Conservation (phyloP, 495 filamentous ascomycete species). For the Sordaria brevicollis region DNA sequence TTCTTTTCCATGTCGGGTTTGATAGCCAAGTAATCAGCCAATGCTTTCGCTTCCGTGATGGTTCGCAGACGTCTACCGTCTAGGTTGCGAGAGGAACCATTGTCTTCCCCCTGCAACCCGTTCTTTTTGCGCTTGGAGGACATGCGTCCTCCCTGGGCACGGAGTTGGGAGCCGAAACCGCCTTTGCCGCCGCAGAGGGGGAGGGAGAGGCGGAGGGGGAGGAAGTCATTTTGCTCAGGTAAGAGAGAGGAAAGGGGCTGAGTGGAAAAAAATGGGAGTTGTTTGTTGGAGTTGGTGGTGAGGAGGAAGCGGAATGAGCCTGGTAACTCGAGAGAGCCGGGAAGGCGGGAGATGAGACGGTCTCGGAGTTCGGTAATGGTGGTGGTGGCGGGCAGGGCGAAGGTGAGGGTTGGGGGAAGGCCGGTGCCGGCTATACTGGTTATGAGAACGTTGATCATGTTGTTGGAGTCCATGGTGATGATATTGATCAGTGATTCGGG, state of each 20-base stretch:
- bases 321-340: conserved; percentile 17
- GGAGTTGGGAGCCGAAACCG: conserved; percentile 93
- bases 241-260: conserved; percentile 45
- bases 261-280: conserved; percentile 40
- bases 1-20: conserved; percentile 95
- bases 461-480: background rate
- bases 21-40: conserved; percentile 88
- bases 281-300: conserved; percentile 71
- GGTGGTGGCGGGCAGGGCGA: conserved; percentile 56
- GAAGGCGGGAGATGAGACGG: conserved; percentile 54
- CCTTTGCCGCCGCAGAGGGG: conserved; percentile 85
- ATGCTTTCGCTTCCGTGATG: conserved; percentile 84
- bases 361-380: conserved; percentile 56
- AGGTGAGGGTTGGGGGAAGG: conserved; percentile 65
- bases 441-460: conserved; percentile 68
- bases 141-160: conserved; percentile 96
- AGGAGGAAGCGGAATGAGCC: conserved; percentile 51
- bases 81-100: conserved; percentile 82
- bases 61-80: conserved; percentile 86
- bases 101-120: conserved; percentile 56
- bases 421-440: conserved; percentile 74
- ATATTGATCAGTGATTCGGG: background rate
- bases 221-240: conserved; percentile 44
- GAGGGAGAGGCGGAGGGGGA: conserved; percentile 69
- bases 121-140: conserved; percentile 81